Evolutionary conservation across 805 yeast species (phyloP).

Genomic region (Metschnikowia gelsemii): DNA sequence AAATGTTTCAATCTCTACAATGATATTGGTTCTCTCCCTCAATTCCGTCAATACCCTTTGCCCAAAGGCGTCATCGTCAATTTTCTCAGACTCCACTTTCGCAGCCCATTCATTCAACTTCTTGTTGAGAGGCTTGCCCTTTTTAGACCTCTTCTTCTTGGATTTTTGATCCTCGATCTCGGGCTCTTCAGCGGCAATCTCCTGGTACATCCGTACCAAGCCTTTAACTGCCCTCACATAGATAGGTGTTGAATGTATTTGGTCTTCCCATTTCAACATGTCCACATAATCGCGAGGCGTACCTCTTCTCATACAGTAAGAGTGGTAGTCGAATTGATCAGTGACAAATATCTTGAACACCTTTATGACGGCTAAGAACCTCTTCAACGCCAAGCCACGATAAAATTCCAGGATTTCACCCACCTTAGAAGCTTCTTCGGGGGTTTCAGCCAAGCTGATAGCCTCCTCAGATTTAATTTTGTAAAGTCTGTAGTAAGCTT

Average conservation of each 20-base stretch:
- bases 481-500: constrained; percentile 68
- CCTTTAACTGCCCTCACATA: constrained; percentile 71
- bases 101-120: constrained; percentile 54
- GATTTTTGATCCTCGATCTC: constrained; percentile 16
- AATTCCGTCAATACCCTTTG: constrained; percentile 36
- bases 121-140: constrained; percentile 51
- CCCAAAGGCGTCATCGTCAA: constrained; percentile 64
- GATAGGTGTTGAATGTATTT: constrained; percentile 64
- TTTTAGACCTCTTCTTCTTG: constrained; percentile 53
- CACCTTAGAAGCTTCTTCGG: constrained; percentile 32
- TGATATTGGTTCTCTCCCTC: constrained; percentile 30
- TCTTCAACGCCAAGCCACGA: constrained; percentile 75
- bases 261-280: constrained; percentile 81
- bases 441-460: constrained; percentile 10
- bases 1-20: constrained; percentile 44
- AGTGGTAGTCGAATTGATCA: constrained; percentile 94
- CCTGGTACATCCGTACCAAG: constrained; percentile 56
- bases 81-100: constrained; percentile 42
- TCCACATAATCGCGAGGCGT: constrained; percentile 81
- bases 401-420: constrained; percentile 45
- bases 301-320: constrained; percentile 86
- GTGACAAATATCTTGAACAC: constrained; percentile 68
- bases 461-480: constrained; percentile 25
- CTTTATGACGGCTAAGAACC: constrained; percentile 64
- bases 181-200: constrained; percentile 30